Evolutionary conservation across 225 moss, liverwort and hornwort genomes (phyloP).

Genomic region (Marchantia paleacea): DNA sequence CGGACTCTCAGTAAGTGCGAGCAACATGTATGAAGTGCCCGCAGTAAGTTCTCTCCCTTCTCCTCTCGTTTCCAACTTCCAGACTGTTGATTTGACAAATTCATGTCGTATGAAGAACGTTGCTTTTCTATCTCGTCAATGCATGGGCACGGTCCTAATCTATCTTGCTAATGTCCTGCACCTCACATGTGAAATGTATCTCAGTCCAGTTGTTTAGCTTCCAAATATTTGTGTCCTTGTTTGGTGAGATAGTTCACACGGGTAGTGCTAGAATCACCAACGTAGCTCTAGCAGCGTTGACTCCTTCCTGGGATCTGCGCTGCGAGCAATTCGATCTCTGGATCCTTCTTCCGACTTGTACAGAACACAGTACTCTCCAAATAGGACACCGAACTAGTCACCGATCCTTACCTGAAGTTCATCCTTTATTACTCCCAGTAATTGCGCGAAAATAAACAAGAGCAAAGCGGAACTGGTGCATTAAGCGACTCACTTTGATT

Average conservation of each 20-base stretch:
- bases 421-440: too few species aligned
- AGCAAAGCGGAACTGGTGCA: background rate
- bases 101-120: too few species aligned
- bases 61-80: background rate
- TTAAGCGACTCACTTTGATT: background rate
- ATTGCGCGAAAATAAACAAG: too few species aligned
- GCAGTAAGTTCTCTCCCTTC: constrained; percentile 39
- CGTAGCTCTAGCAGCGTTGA: background rate
- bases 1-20: constrained; percentile 67
- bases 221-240: background rate
- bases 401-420: too few species aligned
- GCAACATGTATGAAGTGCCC: constrained; percentile 51
- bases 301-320: background rate
- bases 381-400: too few species aligned
- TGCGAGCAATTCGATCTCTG: too few species aligned
- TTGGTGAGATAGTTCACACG: too few species aligned
- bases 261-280: too few species aligned
- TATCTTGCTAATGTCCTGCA: background rate
- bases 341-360: background rate
- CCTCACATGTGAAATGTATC: background rate
- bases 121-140: background rate
- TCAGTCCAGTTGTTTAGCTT: background rate
- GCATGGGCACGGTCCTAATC: background rate
- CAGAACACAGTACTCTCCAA: too few species aligned
- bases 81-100: background rate